Percentiles rank a stretch among this genome's conserved stretches.
Conservation (phyloP, 73 alveolate genomes). For the Blepharisma stoltei region DNA sequence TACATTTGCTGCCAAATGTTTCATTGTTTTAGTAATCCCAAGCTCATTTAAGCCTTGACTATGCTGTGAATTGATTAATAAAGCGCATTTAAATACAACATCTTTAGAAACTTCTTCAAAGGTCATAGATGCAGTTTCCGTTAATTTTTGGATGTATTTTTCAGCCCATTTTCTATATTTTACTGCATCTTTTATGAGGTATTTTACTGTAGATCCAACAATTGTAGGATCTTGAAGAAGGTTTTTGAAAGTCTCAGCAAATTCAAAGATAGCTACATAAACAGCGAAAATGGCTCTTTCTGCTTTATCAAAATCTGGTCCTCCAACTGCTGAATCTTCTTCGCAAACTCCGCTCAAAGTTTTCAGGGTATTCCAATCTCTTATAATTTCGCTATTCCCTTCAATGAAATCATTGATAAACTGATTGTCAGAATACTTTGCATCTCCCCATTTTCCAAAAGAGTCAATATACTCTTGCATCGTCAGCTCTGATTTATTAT, state of each 20-base stretch:
- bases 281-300: constrained; percentile 24
- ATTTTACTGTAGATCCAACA: neutral
- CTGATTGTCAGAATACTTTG: neutral
- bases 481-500: neutral
- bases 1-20: neutral
- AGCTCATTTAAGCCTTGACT: too few relatives aligned
- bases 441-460: neutral
- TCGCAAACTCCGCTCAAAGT: neutral
- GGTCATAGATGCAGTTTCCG: neutral
- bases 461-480: neutral
- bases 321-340: constrained; percentile 21
- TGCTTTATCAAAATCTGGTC: neutral
- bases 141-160: neutral
- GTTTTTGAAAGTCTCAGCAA: neutral
- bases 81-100: too few relatives aligned
- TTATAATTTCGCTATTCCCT: neutral
- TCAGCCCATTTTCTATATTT: constrained; percentile 2
- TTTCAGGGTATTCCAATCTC: neutral
- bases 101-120: neutral
- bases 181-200: neutral
- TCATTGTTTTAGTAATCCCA: too few relatives aligned
- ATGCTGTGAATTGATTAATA: too few relatives aligned
- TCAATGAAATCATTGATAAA: constrained; percentile 13
- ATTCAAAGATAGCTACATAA: neutral
- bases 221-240: neutral